Conservation (phyloP, 73 alveolate species). For the Halteria grandinella region DNA sequence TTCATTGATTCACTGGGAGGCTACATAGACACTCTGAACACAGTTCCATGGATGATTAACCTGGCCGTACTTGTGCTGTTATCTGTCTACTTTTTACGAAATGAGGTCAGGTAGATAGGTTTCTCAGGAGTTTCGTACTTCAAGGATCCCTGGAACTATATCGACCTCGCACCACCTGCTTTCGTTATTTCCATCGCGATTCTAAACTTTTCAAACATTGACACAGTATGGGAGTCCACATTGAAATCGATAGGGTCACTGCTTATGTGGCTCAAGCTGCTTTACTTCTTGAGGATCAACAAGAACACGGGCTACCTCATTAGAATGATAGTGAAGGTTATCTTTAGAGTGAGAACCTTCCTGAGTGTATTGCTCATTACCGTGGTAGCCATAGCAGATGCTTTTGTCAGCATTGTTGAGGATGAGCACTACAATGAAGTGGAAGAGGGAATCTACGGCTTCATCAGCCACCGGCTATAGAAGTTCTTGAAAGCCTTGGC, state of each 20-base stretch:
- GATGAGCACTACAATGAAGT: neutral
- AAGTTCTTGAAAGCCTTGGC: neutral
- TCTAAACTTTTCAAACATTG: neutral
- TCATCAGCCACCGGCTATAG: constrained; percentile 3
- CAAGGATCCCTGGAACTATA: constrained; percentile 42
- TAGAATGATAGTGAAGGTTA: constrained; percentile 14
- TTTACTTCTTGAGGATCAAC: constrained; percentile 20
- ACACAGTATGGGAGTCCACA: neutral
- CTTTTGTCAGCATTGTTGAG: neutral
- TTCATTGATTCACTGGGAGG: neutral
- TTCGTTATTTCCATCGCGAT: constrained; percentile 11
- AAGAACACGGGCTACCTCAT: neutral
- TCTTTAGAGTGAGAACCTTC: constrained; percentile 8
- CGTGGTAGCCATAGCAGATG: constrained; percentile 16
- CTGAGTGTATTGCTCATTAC: constrained; percentile 1
- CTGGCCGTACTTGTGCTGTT: neutral
- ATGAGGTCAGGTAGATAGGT: constrained; percentile 21
- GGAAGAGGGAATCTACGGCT: neutral
- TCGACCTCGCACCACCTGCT: constrained; percentile 15
- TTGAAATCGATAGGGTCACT: neutral
- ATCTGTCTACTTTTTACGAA: constrained; percentile 21
- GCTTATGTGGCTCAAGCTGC: constrained; percentile 35
- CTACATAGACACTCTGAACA: neutral
- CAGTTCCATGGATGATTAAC: too few relatives aligned
- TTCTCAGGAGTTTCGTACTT: constrained; percentile 1